Percentiles rank a stretch among this genome's conserved stretches.
Conservation (phyloP, 2,329 filamentous ascomycete species). For the Scedosporium dehoogii region DNA sequence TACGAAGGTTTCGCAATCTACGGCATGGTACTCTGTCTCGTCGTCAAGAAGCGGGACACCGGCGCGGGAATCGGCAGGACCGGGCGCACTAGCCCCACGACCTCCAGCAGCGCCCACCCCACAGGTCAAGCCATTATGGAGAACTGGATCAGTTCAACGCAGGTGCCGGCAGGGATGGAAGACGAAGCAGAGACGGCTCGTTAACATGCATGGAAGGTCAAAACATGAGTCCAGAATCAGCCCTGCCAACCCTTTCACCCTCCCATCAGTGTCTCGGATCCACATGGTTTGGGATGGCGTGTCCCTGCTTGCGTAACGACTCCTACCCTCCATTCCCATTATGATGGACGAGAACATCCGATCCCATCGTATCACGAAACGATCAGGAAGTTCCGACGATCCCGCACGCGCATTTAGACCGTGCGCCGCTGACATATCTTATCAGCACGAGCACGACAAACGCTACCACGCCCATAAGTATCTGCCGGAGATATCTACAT, state of each 20-base stretch:
- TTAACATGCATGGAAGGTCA: not conserved
- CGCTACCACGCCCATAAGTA: not conserved
- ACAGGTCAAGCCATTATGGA: conserved; percentile 64
- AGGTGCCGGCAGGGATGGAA: conserved; percentile 36
- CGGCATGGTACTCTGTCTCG: conserved; percentile 81
- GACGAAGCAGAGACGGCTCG: not conserved
- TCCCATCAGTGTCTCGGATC: not conserved
- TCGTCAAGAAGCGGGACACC: conserved; percentile 66
- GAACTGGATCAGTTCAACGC: conserved; percentile 76
- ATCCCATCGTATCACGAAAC: not conserved
- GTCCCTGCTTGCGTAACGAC: not conserved
- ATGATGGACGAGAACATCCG: not conserved
- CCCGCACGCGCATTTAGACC: not conserved
- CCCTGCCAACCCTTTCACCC: not conserved
- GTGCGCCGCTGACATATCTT: not conserved
- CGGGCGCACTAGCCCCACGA: conserved; percentile 13
- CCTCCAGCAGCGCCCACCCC: conserved; percentile 7
- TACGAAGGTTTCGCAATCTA: conserved; percentile 97
- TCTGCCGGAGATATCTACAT: not conserved
- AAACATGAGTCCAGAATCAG: not conserved
- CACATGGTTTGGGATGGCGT: not conserved
- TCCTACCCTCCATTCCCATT: not conserved
- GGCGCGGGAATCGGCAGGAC: conserved; percentile 17
- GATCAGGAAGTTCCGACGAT: not conserved
- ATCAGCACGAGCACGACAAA: not conserved